Conservation (phyloP, 306 rosid species). For the Vigna reflexopilosa region DNA sequence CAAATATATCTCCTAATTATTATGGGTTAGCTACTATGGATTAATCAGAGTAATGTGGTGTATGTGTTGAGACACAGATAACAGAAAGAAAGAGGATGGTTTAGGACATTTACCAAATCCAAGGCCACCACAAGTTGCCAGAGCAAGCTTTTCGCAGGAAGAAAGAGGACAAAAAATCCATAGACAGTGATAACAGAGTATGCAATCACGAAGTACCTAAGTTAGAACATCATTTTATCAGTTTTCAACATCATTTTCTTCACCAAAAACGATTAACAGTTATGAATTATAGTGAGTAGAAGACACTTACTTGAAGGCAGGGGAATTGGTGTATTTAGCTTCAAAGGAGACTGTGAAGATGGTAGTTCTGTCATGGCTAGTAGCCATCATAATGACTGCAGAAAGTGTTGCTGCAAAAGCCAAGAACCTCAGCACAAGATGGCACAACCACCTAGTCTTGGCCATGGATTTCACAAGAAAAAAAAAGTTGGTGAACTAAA, state of each 20-base stretch:
- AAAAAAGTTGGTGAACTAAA: constrained; percentile 19
- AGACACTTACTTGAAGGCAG: constrained; percentile 70
- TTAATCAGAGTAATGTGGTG: neutral
- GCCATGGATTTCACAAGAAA: constrained; percentile 42
- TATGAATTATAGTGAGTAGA: neutral
- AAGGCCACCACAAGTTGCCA: constrained; percentile 75
- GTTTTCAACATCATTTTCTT: neutral
- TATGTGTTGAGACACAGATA: neutral
- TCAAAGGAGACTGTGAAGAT: constrained; percentile 58
- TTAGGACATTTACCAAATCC: constrained; percentile 65
- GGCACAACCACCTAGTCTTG: constrained; percentile 56
- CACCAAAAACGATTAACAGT: neutral
- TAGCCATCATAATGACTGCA: constrained; percentile 74
- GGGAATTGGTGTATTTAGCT: constrained; percentile 69
- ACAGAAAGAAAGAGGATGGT: neutral
- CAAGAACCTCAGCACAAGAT: constrained; percentile 61
- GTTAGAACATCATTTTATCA: constrained; percentile 14
- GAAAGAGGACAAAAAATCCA: constrained; percentile 75
- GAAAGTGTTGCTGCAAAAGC: constrained; percentile 76
- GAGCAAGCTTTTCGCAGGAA: constrained; percentile 71
- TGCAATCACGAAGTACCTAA: constrained; percentile 79
- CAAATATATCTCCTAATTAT: too few species aligned
- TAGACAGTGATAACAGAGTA: constrained; percentile 68
- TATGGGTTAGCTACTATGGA: neutral
- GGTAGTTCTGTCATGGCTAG: constrained; percentile 65